Base-by-base conservation (phyloP, 805 yeast species). In the Saturnispora kantuleensis region DNA sequence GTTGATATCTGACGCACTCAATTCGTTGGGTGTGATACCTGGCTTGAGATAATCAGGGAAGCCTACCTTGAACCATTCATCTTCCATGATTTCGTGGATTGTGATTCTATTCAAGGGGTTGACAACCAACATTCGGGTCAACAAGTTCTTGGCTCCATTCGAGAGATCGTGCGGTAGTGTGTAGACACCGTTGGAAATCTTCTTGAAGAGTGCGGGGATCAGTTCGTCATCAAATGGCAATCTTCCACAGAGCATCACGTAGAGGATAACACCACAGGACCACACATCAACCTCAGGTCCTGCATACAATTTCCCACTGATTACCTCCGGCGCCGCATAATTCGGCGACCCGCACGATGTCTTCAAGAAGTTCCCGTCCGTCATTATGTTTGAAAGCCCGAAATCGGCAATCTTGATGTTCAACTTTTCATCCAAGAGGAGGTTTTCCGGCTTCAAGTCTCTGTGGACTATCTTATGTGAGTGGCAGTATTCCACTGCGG, bases 201-300 rank as follows among this genome's bases (percentile, higher is more conserved):
- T 87, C 62, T 88, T 88, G 70, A 90, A 89, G 50, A 89, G 70
- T 1, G 93, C 94, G 7, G 97, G 97, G 45, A 89, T 90, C 60
- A 87, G 83, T 59, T 89, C 97, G 64, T 89, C 97, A 64, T 89
- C 97, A 62, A 89, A 89, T 11, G 97, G 97, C 55, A 89, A 72
- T 55, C 97, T 72, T 34, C 97, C 96, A 64, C 96, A 89, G 42
- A 90, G 71, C 97, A 89, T 89, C 44, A 89, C 97, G 55, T 89
- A 90, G 44, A 89, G 69, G 39, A 90, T 88, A 34, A 90, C 97
- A 56, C 97, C 97, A 58, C 95, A 84, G 0, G 95, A 84, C 97
- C 97, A 89, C 45, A 89, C 96, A 63, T 89, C 97, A 39, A 90
- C 97, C 64, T 90, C 97, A 3, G 97, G 97, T 9, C 97, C 97